Base-by-base conservation (phyloP, 306 rosid genomes). In the Cyamopsis tetragonoloba region DNA sequence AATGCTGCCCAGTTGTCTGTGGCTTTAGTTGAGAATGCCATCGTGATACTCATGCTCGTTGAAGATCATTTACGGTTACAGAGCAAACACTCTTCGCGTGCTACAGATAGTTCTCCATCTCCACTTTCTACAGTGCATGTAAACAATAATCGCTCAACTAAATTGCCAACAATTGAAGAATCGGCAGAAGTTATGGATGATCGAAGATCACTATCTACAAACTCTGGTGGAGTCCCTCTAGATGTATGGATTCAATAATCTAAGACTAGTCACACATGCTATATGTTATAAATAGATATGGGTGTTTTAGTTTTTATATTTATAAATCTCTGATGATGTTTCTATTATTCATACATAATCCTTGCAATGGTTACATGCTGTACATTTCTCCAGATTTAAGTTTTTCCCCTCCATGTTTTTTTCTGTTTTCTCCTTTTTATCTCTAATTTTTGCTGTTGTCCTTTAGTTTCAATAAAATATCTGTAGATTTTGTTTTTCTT, bases 61-160 rank as follows among this genome's bases (percentile, higher is more conserved):
- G 99, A 93, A 96, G 99, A 93, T 82, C 99, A 93, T 85, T 82
- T 93, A 75, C 92, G 99, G 53, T 66, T 86, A 70, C 99, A 90
- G 63, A 79, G 96, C 79, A 93, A 86, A 75, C 81, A 80, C 39
- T 80, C 91, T 79, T 82, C 87, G 28, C 79, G 42, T 66, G 66
- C 81, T 77, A n/a, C 62, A 39, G 83, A 86, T 83, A 80, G 75
- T 74, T 86, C 89, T 28, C 80, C 82, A 38, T 88, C 96, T 73
- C 91, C 89, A 6, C 82, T 82, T 77, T 75, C 92, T 70, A 82
- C 73, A 22, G 80, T 78, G 47, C 68, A 78, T 65, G 80, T 90
- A 23, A 31, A 59, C 73, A 78, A 71, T 31, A 82, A 78, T 72
- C 75, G 12, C 62, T 55, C 85, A 60, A 37, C 0, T 77, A 72